Evolutionary conservation across 1,284 basidiomycete genomes (phyloP), one percentile per base, ranked within the genome.

Genomic region (Cronartium ribicola): DNA sequence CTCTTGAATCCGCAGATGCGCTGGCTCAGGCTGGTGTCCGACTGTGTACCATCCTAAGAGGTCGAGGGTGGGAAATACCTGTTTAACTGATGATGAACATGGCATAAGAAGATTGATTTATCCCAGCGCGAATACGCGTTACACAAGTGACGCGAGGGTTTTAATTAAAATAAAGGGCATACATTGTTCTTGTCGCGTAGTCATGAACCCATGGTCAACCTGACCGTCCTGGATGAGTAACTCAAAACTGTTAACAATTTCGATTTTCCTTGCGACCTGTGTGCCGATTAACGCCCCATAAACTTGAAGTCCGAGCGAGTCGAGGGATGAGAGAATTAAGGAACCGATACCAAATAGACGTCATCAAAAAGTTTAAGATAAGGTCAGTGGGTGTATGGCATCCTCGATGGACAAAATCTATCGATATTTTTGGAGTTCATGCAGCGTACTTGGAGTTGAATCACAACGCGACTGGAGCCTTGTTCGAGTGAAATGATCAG

Each of bases 41-140:
- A 94, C 88, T 0, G 91, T 90, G 81, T 98, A 98, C 95, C 95
- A 98, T 14, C 95, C 95, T 60, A 98, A 90, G 78, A 98, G 88
- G 78, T 96, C 93, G 62, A 98, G 86, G 0, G 93, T 92, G 3
- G 95, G 96, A 81, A 98, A 98, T 14, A 97, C 94, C 82, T 97
- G 93, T 81, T 95, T 95, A 85, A 95, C 94, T 97, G 79, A 59
- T n/a, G 3, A 29, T 10, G 46, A 66, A 65, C 17, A 65, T 20
- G 10, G 37, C 10, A 65, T 20, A 37, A 39, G 22, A 65, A 48
- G n/a, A 37, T 40, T 37, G 11, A 62, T 29, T 40, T 11, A 20
- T 0, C 39, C 40, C 62, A 72, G 64, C 77, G 57, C 22, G 39
- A 17, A 20, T 59, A 29, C n/a, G 39, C 17, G n/a, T 22, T 40